A percentile compares a stretch with the other conserved stretches of the same genome.
Conservation (phyloP, 129 eudicot genomes). For the Rutidosis leptorrhynchoides region DNA sequence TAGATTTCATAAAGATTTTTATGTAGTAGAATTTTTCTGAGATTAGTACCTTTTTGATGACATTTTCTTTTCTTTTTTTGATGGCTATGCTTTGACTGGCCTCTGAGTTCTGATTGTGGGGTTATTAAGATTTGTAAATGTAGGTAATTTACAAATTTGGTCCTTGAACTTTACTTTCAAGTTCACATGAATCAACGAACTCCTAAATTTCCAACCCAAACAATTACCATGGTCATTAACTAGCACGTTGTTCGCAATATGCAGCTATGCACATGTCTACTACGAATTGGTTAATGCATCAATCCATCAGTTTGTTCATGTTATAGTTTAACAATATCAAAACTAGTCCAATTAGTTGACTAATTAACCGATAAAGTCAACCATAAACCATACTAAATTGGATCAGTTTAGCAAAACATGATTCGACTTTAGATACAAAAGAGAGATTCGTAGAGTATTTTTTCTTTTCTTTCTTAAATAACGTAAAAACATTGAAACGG, state of each 20-base stretch:
- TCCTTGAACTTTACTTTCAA: neutral
- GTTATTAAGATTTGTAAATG: neutral
- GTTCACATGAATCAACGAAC: neutral
- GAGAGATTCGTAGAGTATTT: no score
- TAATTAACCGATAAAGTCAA: neutral
- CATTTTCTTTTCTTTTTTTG: constrained; percentile 2
- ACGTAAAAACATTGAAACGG: no score
- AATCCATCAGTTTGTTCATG: neutral
- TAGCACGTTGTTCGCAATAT: neutral
- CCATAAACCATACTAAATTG: neutral
- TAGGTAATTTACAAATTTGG: neutral
- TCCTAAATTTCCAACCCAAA: neutral
- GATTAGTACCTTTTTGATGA: constrained; percentile 19
- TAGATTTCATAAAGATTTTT: neutral
- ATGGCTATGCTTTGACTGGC: neutral
- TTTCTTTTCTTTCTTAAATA: no score
- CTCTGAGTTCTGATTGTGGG: neutral
- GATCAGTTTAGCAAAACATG: no score
- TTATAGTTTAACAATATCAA: no score
- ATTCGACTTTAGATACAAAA: no score
- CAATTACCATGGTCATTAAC: neutral
- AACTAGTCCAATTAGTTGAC: neutral
- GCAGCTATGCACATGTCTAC: neutral
- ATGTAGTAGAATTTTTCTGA: neutral
- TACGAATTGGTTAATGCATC: no score